Percentiles rank a stretch among this genome's conserved stretches.
Evolutionary conservation across 352 stramenopile species (phyloP).

Genomic region (Phytophthora meadii): DNA sequence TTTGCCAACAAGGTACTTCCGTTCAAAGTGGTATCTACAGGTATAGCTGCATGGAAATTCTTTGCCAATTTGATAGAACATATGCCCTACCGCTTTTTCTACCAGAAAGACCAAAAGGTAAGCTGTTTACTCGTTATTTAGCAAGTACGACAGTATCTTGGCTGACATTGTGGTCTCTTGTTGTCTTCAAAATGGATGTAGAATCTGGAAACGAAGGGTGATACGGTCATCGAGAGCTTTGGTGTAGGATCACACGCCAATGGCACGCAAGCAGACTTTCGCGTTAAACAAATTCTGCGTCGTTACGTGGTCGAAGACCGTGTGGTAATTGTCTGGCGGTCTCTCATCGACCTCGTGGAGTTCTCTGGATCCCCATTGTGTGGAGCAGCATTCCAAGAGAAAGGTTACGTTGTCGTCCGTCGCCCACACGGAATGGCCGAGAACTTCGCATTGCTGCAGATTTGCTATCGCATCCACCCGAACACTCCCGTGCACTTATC

Average conservation of each 20-base stretch:
- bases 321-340: conserved; percentile 64
- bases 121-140: background rate
- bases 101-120: conserved; percentile 48
- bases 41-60: conserved; percentile 51
- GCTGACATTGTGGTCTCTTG: conserved; percentile 1
- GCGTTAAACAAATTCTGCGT: conserved; percentile 60
- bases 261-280: conserved; percentile 55
- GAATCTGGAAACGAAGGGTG: conserved; percentile 43
- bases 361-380: conserved; percentile 50
- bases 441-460: conserved; percentile 51
- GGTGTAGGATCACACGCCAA: conserved; percentile 63
- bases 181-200: background rate
- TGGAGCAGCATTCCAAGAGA: conserved; percentile 58
- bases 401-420: conserved; percentile 63
- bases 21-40: conserved; percentile 44
- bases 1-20: conserved; percentile 58
- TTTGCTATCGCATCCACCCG: conserved; percentile 66
- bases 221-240: conserved; percentile 68
- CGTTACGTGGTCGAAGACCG: conserved; percentile 54
- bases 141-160: no score
- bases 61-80: conserved; percentile 51
- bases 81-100: conserved; percentile 49
- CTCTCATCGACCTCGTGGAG: conserved; percentile 62
- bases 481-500: conserved; percentile 39
- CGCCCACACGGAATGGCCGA: conserved; percentile 36